Percentiles rank a stretch among this genome's conserved stretches.
Evolutionary conservation across 1,284 basidiomycete genomes (phyloP).

Genomic region (Rhodotorula sp.): DNA sequence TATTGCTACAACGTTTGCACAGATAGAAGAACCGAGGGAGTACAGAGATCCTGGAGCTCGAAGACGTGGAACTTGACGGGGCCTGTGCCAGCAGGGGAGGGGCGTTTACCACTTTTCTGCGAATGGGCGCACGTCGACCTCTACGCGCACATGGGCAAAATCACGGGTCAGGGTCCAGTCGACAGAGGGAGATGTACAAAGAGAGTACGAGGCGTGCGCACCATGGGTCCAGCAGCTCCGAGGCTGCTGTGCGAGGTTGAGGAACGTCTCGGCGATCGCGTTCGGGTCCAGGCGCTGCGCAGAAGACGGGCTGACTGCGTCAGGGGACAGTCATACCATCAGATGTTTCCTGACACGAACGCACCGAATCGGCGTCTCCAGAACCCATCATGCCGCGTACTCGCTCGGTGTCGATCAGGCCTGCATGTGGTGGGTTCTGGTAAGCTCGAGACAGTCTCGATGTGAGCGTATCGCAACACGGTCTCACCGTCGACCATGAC

Average conservation of each 20-base stretch:
- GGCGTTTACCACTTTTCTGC: constrained; percentile 17
- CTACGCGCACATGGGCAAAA: not conserved
- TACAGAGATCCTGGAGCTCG: no score
- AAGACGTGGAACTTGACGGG: no score
- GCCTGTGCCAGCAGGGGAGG: no score
- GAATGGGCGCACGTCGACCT: constrained; percentile 31
- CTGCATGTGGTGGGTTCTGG: not conserved
- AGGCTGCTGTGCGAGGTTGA: constrained; percentile 49
- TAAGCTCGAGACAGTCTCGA: not conserved
- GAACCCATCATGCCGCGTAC: constrained; percentile 16
- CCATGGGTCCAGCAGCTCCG: constrained; percentile 43
- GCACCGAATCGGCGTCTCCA: constrained; percentile 8
- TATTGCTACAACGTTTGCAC: no score
- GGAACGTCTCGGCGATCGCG: constrained; percentile 44
- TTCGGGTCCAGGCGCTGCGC: constrained; percentile 20
- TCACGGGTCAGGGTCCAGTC: no score
- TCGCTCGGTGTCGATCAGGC: constrained; percentile 36
- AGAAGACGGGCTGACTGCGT: no score
- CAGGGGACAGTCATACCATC: no score
- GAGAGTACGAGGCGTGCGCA: not conserved
- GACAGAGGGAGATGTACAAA: no score
- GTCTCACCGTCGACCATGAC: constrained; percentile 50
- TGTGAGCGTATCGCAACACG: no score
- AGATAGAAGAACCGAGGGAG: no score
- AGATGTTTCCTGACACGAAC: not conserved